Conservation (phyloP, 441 rosid species). For the Gossypium lobatum region DNA sequence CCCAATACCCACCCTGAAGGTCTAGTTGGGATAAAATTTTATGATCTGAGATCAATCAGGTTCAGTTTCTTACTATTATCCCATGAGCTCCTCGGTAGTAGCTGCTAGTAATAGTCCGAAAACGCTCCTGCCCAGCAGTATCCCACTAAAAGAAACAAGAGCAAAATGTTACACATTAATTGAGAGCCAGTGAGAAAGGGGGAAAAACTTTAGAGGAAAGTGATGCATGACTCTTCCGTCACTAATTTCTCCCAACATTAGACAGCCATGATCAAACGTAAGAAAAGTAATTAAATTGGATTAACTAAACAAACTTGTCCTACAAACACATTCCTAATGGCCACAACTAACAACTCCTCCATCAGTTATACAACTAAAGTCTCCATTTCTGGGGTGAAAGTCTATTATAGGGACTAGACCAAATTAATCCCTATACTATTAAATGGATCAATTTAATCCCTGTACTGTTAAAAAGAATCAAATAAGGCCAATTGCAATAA, state of each 20-base stretch:
- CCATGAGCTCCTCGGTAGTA: conserved; percentile 97
- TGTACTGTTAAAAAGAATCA: too few relatives aligned
- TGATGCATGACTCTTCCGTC: not conserved
- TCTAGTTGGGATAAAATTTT: not conserved
- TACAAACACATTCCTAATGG: not conserved
- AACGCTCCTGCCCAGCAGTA: conserved; percentile 95
- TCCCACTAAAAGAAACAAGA: conserved; percentile 57
- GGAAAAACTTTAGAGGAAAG: not conserved
- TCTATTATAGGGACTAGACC: too few relatives aligned
- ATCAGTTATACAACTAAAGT: not conserved
- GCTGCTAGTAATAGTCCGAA: conserved; percentile 93
- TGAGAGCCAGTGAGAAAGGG: not conserved
- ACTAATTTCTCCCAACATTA: not conserved
- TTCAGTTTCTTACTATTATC: conserved; percentile 53
- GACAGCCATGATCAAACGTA: not conserved
- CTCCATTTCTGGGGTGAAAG: not conserved
- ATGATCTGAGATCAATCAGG: not conserved
- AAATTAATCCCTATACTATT: too few relatives aligned
- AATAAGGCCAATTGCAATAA: too few relatives aligned
- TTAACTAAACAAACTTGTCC: not conserved
- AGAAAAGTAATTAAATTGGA: not conserved
- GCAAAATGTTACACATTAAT: not conserved
- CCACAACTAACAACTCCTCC: not conserved
- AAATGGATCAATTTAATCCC: too few relatives aligned
- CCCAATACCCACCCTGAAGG: not conserved